Conservation (phyloP, 495 filamentous ascomycete species). For the Lophium mytilinum region DNA sequence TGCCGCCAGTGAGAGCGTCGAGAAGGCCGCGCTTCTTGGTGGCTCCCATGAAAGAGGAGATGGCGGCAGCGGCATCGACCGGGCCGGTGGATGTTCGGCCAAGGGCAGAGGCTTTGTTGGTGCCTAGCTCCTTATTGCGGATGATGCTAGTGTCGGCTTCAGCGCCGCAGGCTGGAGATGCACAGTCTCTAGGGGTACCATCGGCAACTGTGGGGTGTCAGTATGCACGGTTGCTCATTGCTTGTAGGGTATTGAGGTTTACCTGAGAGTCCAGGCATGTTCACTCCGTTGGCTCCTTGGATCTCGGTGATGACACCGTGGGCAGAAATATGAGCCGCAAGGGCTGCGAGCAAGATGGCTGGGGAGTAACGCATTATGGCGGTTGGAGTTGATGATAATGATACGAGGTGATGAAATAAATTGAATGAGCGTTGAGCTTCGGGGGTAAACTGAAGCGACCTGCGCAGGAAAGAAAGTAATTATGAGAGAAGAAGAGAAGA, state of each 20-base stretch:
- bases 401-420: not conserved
- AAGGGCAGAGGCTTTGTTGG: constrained; percentile 41
- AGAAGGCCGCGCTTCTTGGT: constrained; percentile 17
- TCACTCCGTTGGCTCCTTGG: constrained; percentile 26
- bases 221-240: not conserved
- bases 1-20: constrained; percentile 8
- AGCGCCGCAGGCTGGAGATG: constrained; percentile 41
- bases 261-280: constrained; percentile 27
- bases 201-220: constrained; percentile 40
- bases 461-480: not conserved
- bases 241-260: not conserved
- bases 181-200: constrained; percentile 51
- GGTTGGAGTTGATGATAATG: constrained; percentile 5
- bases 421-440: constrained; percentile 2
- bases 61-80: constrained; percentile 39
- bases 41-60: constrained; percentile 31
- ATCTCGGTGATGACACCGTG: constrained; percentile 24
- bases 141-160: constrained; percentile 45
- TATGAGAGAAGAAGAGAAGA: not conserved
- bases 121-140: constrained; percentile 36
- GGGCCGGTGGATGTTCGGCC: constrained; percentile 50
- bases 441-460: not conserved
- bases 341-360: constrained; percentile 13
- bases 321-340: constrained; percentile 18
- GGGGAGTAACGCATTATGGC: constrained; percentile 25